phyloP scores from a whole-genome alignment of 148 eudicot genomes.

The Silene latifolia region DNA sequence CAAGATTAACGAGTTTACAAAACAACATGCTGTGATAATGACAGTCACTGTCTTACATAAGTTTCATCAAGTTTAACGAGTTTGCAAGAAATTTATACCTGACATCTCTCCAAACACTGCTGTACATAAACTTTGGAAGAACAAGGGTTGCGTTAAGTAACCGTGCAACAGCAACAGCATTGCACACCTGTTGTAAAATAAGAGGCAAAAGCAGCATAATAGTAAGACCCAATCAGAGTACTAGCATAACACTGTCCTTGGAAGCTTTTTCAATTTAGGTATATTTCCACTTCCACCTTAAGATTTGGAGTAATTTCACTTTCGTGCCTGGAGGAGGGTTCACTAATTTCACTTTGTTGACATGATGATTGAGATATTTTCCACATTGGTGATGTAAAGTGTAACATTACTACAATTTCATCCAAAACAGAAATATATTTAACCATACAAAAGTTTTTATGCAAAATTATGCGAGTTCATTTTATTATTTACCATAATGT shows the following conservation, averaged over 20 bases:
- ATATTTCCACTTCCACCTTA: not conserved
- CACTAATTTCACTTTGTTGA: not conserved
- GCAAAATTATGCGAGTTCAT: not conserved
- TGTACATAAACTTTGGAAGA: conserved; percentile 86
- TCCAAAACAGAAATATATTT: not conserved
- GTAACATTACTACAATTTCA: not conserved
- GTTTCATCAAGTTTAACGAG: conserved; percentile 3
- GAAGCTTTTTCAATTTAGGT: not conserved
- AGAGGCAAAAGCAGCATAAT: conserved; percentile 14
- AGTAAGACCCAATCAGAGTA: not conserved
- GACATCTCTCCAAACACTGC: conserved; percentile 93
- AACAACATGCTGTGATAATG: too few relatives aligned
- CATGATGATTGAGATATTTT: not conserved
- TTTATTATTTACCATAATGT: too few relatives aligned
- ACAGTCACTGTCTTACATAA: not conserved
- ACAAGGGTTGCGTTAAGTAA: conserved; percentile 96
- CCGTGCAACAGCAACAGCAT: conserved; percentile 93
- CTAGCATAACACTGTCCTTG: not conserved
- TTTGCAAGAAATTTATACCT: conserved; percentile 44
- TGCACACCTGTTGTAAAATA: conserved; percentile 67
- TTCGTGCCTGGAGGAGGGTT: not conserved
- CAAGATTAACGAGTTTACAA: not conserved
- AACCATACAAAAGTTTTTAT: too few relatives aligned
- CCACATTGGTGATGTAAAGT: not conserved
- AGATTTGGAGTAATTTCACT: not conserved